Conservation (phyloP, 2,329 filamentous ascomycete genomes). For the Aspergillus candidus region DNA sequence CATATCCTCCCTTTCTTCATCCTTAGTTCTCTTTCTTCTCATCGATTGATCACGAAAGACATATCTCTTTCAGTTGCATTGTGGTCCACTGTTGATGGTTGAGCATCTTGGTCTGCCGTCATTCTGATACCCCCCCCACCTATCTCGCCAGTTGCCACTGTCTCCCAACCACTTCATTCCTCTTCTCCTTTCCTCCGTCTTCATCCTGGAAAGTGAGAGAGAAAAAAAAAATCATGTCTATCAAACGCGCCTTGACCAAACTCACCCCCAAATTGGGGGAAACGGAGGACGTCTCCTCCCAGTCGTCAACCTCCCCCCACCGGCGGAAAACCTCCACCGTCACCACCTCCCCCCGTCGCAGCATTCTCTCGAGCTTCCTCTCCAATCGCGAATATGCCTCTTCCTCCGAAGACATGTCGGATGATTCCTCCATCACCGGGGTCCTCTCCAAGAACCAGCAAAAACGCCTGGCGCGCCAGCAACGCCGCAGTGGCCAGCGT, state of each 20-base stretch:
- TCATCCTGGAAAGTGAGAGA: neutral
- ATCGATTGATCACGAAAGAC: neutral
- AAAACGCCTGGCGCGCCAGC: conserved; percentile 37
- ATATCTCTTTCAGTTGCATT: neutral
- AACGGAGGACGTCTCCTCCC: conserved; percentile 19
- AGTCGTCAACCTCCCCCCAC: conserved; percentile 14
- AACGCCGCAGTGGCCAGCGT: conserved; percentile 31
- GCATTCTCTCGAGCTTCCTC: conserved; percentile 37
- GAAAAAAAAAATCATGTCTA: conserved; percentile 39
- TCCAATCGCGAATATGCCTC: conserved; percentile 37
- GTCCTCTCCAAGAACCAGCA: conserved; percentile 42
- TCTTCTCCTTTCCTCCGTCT: neutral
- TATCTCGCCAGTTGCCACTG: neutral
- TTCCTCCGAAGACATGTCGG: conserved; percentile 39
- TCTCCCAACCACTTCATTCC: neutral
- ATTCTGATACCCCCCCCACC: neutral
- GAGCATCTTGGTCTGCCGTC: neutral
- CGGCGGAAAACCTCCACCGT: conserved; percentile 10
- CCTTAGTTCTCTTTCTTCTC: neutral
- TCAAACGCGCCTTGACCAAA: conserved; percentile 40
- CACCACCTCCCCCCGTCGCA: conserved; percentile 32
- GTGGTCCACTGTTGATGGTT: neutral
- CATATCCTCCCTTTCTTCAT: conserved; percentile 1
- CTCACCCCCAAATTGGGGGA: conserved; percentile 22
- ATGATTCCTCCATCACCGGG: conserved; percentile 30